Evolutionary conservation across 768 basidiomycete genomes (phyloP).

Genomic region (Dacryopinax spathularia): DNA sequence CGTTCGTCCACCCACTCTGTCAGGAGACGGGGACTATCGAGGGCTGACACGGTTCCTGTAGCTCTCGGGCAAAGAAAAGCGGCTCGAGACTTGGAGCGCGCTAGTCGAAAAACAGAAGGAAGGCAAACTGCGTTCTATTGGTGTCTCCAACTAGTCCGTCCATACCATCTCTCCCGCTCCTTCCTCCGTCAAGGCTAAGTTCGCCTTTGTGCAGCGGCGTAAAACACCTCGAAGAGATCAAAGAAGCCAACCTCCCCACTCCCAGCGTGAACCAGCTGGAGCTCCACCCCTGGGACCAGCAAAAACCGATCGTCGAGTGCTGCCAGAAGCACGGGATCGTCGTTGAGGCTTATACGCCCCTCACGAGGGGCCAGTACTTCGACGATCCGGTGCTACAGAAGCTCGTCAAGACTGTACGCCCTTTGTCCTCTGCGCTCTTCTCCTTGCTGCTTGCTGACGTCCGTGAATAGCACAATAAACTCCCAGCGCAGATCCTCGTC

Average conservation of each 20-base stretch:
- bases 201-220: slow-evolving; percentile 38
- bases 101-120: slow-evolving; percentile 44
- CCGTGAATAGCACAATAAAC: slow-evolving; percentile 34
- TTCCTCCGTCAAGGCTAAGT: slow-evolving; percentile 8
- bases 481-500: slow-evolving; percentile 30
- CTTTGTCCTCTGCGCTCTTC: neutral
- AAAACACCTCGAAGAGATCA: slow-evolving; percentile 63
- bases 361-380: slow-evolving; percentile 35
- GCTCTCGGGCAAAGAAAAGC: slow-evolving; percentile 43
- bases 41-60: neutral
- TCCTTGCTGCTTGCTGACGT: neutral
- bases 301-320: slow-evolving; percentile 62
- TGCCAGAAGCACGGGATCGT: slow-evolving; percentile 47
- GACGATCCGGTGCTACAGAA: slow-evolving; percentile 36
- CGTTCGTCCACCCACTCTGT: neutral
- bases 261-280: slow-evolving; percentile 76
- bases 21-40: too few species aligned
- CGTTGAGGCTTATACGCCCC: slow-evolving; percentile 63
- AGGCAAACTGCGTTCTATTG: slow-evolving; percentile 56
- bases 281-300: slow-evolving; percentile 57
- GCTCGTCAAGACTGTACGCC: slow-evolving; percentile 44
- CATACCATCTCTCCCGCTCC: neutral
- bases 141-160: slow-evolving; percentile 71
- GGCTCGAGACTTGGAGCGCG: slow-evolving; percentile 62
- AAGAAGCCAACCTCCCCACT: slow-evolving; percentile 41